Evolutionary conservation across 768 basidiomycete genomes (phyloP).

Genomic region (Serendipita sp.): DNA sequence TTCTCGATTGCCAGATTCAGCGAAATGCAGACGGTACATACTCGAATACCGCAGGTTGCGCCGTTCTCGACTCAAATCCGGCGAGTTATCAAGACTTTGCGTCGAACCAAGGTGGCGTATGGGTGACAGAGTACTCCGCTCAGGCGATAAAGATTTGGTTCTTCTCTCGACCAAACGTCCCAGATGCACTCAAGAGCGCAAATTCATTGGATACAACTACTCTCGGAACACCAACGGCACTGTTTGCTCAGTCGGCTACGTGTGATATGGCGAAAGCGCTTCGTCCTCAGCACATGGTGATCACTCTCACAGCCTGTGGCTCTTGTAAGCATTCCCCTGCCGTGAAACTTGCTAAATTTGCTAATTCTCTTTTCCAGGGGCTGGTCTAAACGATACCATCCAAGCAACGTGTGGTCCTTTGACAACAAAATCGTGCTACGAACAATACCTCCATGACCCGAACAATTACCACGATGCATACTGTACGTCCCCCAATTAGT

Average conservation of each 20-base stretch:
- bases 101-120: neutral
- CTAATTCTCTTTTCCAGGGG: neutral
- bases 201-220: neutral
- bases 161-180: conserved; percentile 4
- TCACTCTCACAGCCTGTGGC: neutral
- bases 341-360: neutral
- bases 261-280: neutral
- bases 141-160: conserved; percentile 5
- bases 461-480: neutral
- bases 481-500: neutral
- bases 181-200: neutral
- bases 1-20: neutral
- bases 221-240: neutral
- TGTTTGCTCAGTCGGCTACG: neutral
- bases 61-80: neutral
- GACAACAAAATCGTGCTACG: neutral
- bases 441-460: neutral
- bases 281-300: neutral
- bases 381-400: neutral
- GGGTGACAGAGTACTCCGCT: neutral
- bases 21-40: neutral
- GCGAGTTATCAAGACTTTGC: neutral
- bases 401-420: neutral
- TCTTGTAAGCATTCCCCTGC: neutral
- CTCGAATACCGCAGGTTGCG: neutral